Evolutionary conservation across 2,329 filamentous ascomycete species (phyloP), one percentile per base, ranked within the genome.

Genomic region (Hymenotorrendiella dingleyae): DNA sequence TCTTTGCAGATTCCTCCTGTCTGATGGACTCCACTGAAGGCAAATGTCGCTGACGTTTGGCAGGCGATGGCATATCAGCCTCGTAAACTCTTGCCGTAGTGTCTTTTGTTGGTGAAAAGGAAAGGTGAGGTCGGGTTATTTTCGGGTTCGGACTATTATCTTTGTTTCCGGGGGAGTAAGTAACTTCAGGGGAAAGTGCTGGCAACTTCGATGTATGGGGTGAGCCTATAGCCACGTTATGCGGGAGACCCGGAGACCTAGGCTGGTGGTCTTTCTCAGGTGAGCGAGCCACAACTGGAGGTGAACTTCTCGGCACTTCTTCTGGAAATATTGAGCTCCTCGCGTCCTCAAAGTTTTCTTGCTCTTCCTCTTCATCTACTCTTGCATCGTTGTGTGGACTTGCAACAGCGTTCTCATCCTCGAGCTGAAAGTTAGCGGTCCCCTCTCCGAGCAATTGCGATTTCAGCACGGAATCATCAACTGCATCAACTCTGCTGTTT

Each of bases 1-100:
- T 39, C 20, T 17, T n/a, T 14, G 35, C n/a, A n/a, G n/a, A 19
- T 8, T 46, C 40, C 26, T 48, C 43, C 12, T 33, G 19, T 16
- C 28, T 16, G 5, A 46, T 46, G 10, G 27, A 22, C 21, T 24
- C 27, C n/a, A 27, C 40, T 7, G 35, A 22, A 20, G n/a, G 11
- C n/a, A 24, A 10, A 21, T 19, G 33, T 4, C 40, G 36, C 10
- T 21, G 12, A 9, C 20, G 34, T 26, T 43, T 45, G 11, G 22
- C 6, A 32, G 19, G 37, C 26, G 12, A 11, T 29, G 16, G 19
- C 12, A 20, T 17, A 17, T 17, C 19, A 11, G 30, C 30, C 22
- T 17, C 17, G 9, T 21, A 11, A 12, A 21, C 8, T 7, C 16
- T 23, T 7, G 24, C 6, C 9, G 36, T n/a, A 14, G 23, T 9